Conservation (phyloP, 2,329 filamentous ascomycete genomes). For the Stenocarpella maydis region DNA sequence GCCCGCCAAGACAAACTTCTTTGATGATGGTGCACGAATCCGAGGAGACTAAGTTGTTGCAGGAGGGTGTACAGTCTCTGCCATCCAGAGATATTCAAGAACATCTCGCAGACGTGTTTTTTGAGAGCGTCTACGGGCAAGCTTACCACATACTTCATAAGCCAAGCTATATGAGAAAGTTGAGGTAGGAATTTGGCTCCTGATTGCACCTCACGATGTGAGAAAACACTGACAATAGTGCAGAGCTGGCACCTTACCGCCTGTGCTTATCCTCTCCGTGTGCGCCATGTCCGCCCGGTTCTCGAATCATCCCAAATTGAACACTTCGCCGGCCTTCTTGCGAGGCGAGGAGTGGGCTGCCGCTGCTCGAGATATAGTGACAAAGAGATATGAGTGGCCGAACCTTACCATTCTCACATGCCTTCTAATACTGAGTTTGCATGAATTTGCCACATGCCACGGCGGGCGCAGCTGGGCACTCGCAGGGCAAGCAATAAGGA, state of each 20-base stretch:
- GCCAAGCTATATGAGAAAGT: slow-evolving; percentile 92
- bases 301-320: slow-evolving; percentile 84
- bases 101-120: slow-evolving; percentile 92
- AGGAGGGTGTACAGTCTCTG: slow-evolving; percentile 83
- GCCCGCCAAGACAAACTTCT: slow-evolving; percentile 59
- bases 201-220: slow-evolving; percentile 10
- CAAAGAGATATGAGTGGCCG: slow-evolving; percentile 89
- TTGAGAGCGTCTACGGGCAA: slow-evolving; percentile 94
- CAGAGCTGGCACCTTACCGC: slow-evolving; percentile 81
- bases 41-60: slow-evolving; percentile 79
- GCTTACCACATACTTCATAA: slow-evolving; percentile 95
- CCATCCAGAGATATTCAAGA: slow-evolving; percentile 90
- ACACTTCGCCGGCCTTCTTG: slow-evolving; percentile 79
- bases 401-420: slow-evolving; percentile 97
- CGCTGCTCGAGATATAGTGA: slow-evolving; percentile 85
- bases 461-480: slow-evolving; percentile 96
- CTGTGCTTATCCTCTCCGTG: slow-evolving; percentile 90
- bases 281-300: slow-evolving; percentile 96
- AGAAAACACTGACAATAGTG: slow-evolving; percentile 35
- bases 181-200: slow-evolving; percentile 61
- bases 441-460: slow-evolving; percentile 97
- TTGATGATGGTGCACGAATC: slow-evolving; percentile 65
- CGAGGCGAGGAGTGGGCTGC: slow-evolving; percentile 92
- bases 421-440: slow-evolving; percentile 84
- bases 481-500: slow-evolving; percentile 91